Base-by-base conservation (phyloP, 306 rosid genomes). In the Vicia villosa region DNA sequence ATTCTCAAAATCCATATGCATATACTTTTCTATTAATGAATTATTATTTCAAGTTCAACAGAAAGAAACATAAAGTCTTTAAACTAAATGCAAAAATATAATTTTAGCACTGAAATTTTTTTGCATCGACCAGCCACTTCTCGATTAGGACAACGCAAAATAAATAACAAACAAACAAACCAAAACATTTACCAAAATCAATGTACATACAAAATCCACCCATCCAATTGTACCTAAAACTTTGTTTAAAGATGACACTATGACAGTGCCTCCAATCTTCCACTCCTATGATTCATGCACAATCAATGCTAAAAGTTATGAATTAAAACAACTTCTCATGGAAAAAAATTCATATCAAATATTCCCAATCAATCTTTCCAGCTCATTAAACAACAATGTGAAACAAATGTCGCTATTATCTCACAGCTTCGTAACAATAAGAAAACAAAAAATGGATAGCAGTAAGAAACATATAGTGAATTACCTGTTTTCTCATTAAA, bases 401-500 rank as follows among this genome's bases (percentile, higher is more conserved):
- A 55, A 13, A 37, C 73, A 26, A 13, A 56, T 13, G 16, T 1
- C 2, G 56, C 46, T 10, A 17, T 34, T 13, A 26, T 15, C 20
- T 66, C 47, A 70, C n/a, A 66, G 52, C 30, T 11, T 13, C 40
- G 22, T 22, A 64, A 49, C 19, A 50, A 49, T 3, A 46, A n/a
- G 13, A 54, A 38, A 9, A 69, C 10, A 68, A 68, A 21, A 21
- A 30, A 22, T 5, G 14, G n/a, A 57, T 19, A 8, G 38, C 46
- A 17, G 43, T 40, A 8, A 60, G 57, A 32, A 52, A 55, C 58
- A 38, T 37, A 52, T 10, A 6, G 63, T 12, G 61, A 69, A 86
- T 83, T 79, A 77, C 89, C 86, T 80, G n/a, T n/a, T n/a, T n/a
- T n/a, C 3, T 66, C 28, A 22, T 37, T 34, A 20, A 20, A 67